Conservation (phyloP, 371 early-diverging fungal genomes). For the Mortierella sp. region DNA sequence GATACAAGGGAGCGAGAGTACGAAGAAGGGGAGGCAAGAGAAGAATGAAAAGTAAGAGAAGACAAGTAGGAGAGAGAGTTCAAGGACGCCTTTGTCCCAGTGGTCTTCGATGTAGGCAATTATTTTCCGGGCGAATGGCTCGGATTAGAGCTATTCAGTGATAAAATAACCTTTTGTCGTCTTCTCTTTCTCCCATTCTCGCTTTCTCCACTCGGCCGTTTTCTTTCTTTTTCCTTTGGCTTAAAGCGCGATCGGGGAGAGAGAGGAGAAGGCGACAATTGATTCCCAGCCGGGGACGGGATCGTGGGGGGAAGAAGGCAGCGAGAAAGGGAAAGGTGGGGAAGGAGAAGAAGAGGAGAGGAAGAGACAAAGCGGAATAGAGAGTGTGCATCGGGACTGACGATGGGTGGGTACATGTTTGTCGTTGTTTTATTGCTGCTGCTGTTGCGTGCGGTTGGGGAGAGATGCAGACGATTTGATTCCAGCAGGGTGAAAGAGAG, state of each 20-base stretch:
- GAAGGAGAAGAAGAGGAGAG: not conserved
- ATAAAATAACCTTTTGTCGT: not conserved
- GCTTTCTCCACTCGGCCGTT: not conserved
- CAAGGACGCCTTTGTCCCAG: too few species aligned
- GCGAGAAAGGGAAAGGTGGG: not conserved
- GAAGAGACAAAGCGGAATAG: not conserved
- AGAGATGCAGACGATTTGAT: too few species aligned
- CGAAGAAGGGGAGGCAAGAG: too few species aligned
- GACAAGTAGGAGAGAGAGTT: not conserved
- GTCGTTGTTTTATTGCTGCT: not conserved
- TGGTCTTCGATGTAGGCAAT: too few species aligned
- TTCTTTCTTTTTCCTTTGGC: not conserved
- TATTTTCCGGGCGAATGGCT: too few species aligned
- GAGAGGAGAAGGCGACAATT: not conserved
- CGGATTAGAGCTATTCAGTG: too few species aligned
- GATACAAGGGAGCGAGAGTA: not conserved
- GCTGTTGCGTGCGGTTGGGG: not conserved
- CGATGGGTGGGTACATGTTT: too few species aligned
- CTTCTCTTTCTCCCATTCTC: not conserved
- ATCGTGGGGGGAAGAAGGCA: not conserved
- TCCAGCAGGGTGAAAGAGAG: not conserved
- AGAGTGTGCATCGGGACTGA: not conserved
- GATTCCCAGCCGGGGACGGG: conserved; percentile 13
- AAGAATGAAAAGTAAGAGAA: too few species aligned
- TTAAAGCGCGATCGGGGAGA: conserved; percentile 9